Conservation (phyloP, 2,329 filamentous ascomycete genomes). For the Ramichloridium luteum region DNA sequence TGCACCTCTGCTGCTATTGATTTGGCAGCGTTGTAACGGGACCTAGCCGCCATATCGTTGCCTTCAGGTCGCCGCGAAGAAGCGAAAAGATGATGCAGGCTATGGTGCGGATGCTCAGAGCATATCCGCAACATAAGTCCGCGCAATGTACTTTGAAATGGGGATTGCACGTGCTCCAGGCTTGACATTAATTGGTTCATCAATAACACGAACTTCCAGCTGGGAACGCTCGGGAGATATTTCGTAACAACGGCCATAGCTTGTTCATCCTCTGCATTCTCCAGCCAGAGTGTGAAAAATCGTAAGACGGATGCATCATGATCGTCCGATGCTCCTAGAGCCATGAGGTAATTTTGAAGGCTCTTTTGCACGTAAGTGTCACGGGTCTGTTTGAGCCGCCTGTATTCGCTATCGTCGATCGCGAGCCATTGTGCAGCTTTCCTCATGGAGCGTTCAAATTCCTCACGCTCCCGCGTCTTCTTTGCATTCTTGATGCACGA, state of each 20-base stretch:
- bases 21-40: slow-evolving; percentile 61
- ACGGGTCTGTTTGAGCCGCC: slow-evolving; percentile 62
- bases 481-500: slow-evolving; percentile 40
- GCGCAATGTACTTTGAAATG: slow-evolving; percentile 67
- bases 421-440: slow-evolving; percentile 80
- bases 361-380: slow-evolving; percentile 78
- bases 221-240: slow-evolving; percentile 63
- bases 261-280: slow-evolving; percentile 59
- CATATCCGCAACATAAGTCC: slow-evolving; percentile 73
- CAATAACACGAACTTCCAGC: slow-evolving; percentile 78
- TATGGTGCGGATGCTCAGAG: slow-evolving; percentile 85
- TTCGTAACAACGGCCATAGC: slow-evolving; percentile 67
- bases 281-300: slow-evolving; percentile 89
- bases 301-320: slow-evolving; percentile 83
- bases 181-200: slow-evolving; percentile 98
- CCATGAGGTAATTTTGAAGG: slow-evolving; percentile 83
- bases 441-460: slow-evolving; percentile 46
- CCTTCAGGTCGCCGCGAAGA: slow-evolving; percentile 49
- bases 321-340: slow-evolving; percentile 71
- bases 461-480: slow-evolving; percentile 38
- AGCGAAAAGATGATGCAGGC: slow-evolving; percentile 93
- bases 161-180: slow-evolving; percentile 54
- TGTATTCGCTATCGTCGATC: slow-evolving; percentile 79
- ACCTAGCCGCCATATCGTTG: slow-evolving; percentile 59
- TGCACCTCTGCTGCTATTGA: slow-evolving; percentile 52